Conservation (phyloP, 2,329 filamentous ascomycete genomes). For the Erysiphe pulchra region DNA sequence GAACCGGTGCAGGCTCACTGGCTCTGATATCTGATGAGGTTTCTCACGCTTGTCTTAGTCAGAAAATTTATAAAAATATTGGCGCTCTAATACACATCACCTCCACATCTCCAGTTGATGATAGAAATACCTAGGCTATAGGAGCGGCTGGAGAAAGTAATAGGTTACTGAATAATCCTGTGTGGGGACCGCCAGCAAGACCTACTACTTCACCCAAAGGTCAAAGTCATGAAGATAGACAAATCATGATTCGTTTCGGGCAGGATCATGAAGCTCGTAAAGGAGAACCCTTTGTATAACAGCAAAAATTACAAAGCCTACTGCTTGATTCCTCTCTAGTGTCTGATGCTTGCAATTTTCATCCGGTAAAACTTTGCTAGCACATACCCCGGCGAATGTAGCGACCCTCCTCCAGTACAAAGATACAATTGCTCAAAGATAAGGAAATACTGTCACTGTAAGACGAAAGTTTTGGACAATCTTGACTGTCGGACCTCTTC, state of each 20-base stretch:
- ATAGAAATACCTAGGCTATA: not conserved
- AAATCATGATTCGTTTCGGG: not conserved
- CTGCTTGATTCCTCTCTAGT: not conserved
- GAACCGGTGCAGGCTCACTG: not conserved
- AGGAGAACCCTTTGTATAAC: not conserved
- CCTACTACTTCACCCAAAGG: not conserved
- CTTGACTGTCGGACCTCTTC: not conserved
- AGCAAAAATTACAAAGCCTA: not conserved
- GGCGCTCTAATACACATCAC: not conserved
- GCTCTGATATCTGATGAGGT: not conserved
- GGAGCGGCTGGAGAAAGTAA: not conserved
- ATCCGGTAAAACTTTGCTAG: not conserved
- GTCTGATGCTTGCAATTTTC: not conserved
- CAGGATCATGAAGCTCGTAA: not conserved
- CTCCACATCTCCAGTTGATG: not conserved
- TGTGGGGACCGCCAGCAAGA: not conserved
- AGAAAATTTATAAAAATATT: not conserved
- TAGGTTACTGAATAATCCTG: not conserved
- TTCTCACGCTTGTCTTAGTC: not conserved
- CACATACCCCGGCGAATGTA: not conserved
- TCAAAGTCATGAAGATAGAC: too few relatives aligned
- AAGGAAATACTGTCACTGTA: not conserved
- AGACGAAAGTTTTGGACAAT: not conserved
- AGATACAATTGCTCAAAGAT: not conserved
- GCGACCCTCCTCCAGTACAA: not conserved